Base-by-base conservation (phyloP, 305 asterid species). In the Caryopteris hybrid region DNA sequence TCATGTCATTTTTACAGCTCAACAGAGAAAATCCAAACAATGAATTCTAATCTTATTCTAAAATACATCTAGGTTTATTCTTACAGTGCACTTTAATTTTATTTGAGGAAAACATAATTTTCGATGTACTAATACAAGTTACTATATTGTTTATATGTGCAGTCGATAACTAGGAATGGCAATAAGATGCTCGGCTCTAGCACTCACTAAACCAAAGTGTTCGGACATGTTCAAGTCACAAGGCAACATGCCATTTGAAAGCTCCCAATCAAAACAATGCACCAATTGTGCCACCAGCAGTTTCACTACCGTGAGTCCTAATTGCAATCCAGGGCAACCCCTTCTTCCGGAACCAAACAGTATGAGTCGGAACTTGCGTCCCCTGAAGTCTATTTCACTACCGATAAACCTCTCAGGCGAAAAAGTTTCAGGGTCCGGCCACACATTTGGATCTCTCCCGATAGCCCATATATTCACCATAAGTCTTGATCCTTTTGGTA, bases 331-430 rank as follows among this genome's bases (percentile, higher is more conserved):
- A 0, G 82, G 86, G 53, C 88, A 83, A 0, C 78, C 60, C 33
- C 88, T 72, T 33, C 87, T 69, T 0, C 87, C 87, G 0, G 91
- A 79, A 0, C 87, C 85, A 50, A 85, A 85, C 1, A 84, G 85
- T 22, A 85, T 1, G 22, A 81, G 77, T 45, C 77, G 58, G 51
- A 79, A 85, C 57, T 79, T 70, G 0, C 62, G 65, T 1, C 87
- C 87, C 3, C 68, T 65, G 0, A 79, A 12, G 31, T 85, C 88
- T 11, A 85, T 27, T 6, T 69, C 46, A 13, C 58, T 79, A 0
- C 36, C 78, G 0, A 60, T 1, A 51, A 84, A 81, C 47, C 84
- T 75, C 42, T 84, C 85, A 0, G 87, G 87, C 9, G 57, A 21
- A 61, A 84, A 81, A 12, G 39, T 41, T 6, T 79, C 86, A 1